Conservation (phyloP, 2,329 filamentous ascomycete genomes). For the Lecanicillium sp. region DNA sequence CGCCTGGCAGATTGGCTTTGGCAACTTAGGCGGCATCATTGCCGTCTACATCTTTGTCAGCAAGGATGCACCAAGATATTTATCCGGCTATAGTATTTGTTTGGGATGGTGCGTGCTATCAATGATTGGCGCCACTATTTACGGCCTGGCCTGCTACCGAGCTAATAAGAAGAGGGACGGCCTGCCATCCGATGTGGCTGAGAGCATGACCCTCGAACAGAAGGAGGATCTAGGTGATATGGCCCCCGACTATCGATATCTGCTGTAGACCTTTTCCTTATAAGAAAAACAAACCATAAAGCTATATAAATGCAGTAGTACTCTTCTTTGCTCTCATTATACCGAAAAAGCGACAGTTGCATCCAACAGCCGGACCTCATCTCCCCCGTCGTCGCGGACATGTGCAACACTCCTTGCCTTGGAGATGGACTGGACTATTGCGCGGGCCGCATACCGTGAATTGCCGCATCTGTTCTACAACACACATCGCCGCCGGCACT, state of each 20-base stretch:
- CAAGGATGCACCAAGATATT: conserved; percentile 61
- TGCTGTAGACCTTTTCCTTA: no score
- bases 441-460: no score
- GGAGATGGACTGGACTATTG: no score
- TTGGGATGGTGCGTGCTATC: conserved; percentile 66
- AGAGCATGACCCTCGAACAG: conserved; percentile 48
- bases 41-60: conserved; percentile 62
- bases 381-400: no score
- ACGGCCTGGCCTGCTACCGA: conserved; percentile 48
- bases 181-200: conserved; percentile 22
- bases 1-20: conserved; percentile 72
- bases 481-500: no score
- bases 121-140: conserved; percentile 51
- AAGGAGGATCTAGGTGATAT: conserved; percentile 54
- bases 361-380: no score
- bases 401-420: no score
- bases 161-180: conserved; percentile 55
- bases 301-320: no score
- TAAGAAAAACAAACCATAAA: no score
- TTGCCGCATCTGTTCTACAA: no score
- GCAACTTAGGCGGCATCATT: conserved; percentile 74
- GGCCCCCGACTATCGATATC: conserved; percentile 52
- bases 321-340: no score
- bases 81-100: conserved; percentile 68
- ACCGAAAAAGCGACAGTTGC: no score